phyloP scores from a whole-genome alignment of 371 early-diverging fungal genomes.

The Quaeritorhiza haematococci region DNA sequence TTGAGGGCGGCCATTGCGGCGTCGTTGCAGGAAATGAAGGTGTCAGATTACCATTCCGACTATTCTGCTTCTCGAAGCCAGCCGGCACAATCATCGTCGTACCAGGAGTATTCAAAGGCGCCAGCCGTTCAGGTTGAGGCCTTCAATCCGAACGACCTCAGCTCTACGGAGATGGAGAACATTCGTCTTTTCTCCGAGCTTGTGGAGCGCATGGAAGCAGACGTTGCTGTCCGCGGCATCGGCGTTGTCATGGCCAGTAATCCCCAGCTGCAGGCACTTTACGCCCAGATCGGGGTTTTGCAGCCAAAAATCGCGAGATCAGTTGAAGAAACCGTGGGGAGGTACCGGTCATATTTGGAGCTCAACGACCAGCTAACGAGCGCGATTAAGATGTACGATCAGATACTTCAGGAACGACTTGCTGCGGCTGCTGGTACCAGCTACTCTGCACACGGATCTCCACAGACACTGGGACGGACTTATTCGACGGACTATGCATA shows the following conservation, averaged over 20 bases:
- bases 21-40: constrained; percentile 64
- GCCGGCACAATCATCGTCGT: background rate
- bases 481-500: background rate
- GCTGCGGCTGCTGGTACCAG: constrained; percentile 17
- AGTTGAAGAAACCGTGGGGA: constrained; percentile 59
- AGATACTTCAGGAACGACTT: constrained; percentile 67
- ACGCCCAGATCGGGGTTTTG: constrained; percentile 64
- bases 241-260: constrained; percentile 20
- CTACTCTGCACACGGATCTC: background rate
- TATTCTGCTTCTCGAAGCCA: background rate
- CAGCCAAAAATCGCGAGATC: constrained; percentile 66
- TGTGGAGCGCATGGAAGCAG: constrained; percentile 48
- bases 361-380: constrained; percentile 68
- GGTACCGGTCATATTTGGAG: constrained; percentile 64
- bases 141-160: constrained; percentile 36
- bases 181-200: constrained; percentile 63
- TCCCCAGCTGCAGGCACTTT: constrained; percentile 42
- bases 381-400: constrained; percentile 76
- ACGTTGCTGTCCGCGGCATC: constrained; percentile 28
- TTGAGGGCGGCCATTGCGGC: constrained; percentile 89
- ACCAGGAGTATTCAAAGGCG: background rate
- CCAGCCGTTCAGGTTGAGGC: background rate
- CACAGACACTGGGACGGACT: background rate
- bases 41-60: background rate
- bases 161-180: constrained; percentile 62